Conservation (phyloP, 345 rosid genomes). For the Aegle marmelos region DNA sequence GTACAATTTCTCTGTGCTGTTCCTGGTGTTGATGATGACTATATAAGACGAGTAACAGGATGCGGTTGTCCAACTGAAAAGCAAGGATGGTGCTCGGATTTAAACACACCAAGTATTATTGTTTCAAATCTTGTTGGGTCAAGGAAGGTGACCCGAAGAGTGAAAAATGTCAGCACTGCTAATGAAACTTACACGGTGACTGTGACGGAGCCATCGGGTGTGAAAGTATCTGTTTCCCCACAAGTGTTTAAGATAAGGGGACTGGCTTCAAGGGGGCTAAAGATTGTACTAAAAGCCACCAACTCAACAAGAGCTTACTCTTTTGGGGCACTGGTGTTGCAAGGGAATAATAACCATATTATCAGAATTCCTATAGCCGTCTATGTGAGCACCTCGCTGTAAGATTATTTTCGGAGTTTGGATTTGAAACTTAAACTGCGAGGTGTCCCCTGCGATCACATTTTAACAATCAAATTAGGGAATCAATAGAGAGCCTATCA, state of each 20-base stretch:
- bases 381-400: slow-evolving; percentile 22
- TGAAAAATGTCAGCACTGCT: slow-evolving; percentile 27
- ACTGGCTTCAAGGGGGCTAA: slow-evolving; percentile 29
- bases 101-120: slow-evolving; percentile 39
- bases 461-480: neutral
- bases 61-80: slow-evolving; percentile 24
- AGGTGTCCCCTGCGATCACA: neutral
- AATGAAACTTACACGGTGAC: slow-evolving; percentile 31
- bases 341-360: slow-evolving; percentile 29
- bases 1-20: slow-evolving; percentile 43
- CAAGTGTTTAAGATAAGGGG: slow-evolving; percentile 20
- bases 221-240: slow-evolving; percentile 26
- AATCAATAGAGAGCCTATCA: neutral
- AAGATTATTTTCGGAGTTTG: slow-evolving; percentile 3
- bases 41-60: slow-evolving; percentile 34
- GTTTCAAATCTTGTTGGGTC: slow-evolving; percentile 34
- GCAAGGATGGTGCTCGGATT: slow-evolving; percentile 37
- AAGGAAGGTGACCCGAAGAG: slow-evolving; percentile 30
- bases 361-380: slow-evolving; percentile 40
- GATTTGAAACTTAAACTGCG: neutral
- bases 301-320: slow-evolving; percentile 27
- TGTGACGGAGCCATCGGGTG: slow-evolving; percentile 32
- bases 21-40: slow-evolving; percentile 36
- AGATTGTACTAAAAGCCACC: slow-evolving; percentile 24
- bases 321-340: slow-evolving; percentile 36